Evolutionary conservation across 1,139 yeast genomes (phyloP), one percentile per base, ranked within the genome.

Genomic region (Kodamaea alishanica): DNA sequence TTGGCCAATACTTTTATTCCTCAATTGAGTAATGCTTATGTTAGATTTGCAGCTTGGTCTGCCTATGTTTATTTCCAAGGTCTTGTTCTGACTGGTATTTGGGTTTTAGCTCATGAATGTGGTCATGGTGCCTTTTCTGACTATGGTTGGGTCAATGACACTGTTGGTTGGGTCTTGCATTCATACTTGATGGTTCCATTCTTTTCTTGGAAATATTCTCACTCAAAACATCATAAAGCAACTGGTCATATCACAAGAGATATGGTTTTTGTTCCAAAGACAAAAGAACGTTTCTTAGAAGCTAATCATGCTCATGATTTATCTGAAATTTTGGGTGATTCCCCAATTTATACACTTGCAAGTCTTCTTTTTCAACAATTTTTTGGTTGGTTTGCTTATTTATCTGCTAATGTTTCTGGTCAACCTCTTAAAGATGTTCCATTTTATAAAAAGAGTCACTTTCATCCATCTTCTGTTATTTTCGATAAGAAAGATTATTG

Each of bases 101-200:
- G 95, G 95, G 83, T 86, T 46, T 63, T 86, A 60, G 95, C 95
- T 44, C 95, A 86, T 63, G 95, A 86, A 65, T 86, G 95, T 68
- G 95, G 95, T 39, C 95, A 86, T 63, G 84, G 81, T 42, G 95
- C 95, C 25, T 86, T 86, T 56, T 77, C 86, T 23, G 88, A 84
- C 54, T 81, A 79, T 56, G 75, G 75, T 47, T 60, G 68, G 57
- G 75, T 85, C 47, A 85, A 86, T 60, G 92, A 86, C 60, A 61
- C 77, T 35, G 81, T 82, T 36, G 95, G 95, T 39, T 86, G 95
- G 95, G 66, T 83, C 28, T 67, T 86, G 45, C 95, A 86, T 66
- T 84, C 94, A 28, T 79, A 77, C 55, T 70, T 82, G 55, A 63
- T 85, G 47, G 95, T 86, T 42, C 95, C 95, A 33, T 86, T 83